Base-by-base conservation (phyloP, 345 rosid genomes). In the Aquilaria malaccensis region DNA sequence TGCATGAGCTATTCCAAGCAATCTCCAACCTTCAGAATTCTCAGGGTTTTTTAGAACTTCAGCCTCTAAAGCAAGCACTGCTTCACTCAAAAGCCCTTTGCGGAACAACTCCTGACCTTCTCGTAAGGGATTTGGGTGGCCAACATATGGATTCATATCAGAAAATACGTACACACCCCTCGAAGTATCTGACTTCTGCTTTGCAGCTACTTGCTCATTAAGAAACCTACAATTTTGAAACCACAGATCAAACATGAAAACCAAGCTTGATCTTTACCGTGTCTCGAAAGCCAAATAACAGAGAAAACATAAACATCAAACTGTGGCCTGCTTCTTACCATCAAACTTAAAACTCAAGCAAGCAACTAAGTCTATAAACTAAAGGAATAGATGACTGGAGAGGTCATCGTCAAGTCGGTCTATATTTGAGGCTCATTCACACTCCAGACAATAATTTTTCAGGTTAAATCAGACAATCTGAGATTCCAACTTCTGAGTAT, bases 131-230 rank as follows among this genome's bases (percentile, higher is more conserved):
- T 88, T 88, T 7, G 89, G 91, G 64, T 88, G 99, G 65, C 99
- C 99, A 67, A 88, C 97, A 77, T 95, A 95, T 31, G 99, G 99
- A 77, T 95, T 95, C 97, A 95, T 79, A 70, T 95, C 99, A 48
- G 99, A 91, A 69, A 95, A 95, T 71, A 91, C 96, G 65, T 95
- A 95, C 7, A 83, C 95, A 64, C 94, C 97, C 76, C 88, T 88
- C 49, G 95, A 81, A 72, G 81, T 75, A 64, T 83, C 80, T 29
- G 83, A 74, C 52, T 65, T 80, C 78, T 76, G 81, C 74, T 82
- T 86, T 62, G 70, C 80, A 67, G 77, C 83, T 59, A 71, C 73
- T 83, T 82, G 93, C 77, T 91, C 95, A 54, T 75, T 84, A 54
- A 88, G 55, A 64, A 75, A 90, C 79, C 99, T 95, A 71, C 11